Conservation (phyloP, 768 basidiomycete genomes). For the Fomitopsis serialis region DNA sequence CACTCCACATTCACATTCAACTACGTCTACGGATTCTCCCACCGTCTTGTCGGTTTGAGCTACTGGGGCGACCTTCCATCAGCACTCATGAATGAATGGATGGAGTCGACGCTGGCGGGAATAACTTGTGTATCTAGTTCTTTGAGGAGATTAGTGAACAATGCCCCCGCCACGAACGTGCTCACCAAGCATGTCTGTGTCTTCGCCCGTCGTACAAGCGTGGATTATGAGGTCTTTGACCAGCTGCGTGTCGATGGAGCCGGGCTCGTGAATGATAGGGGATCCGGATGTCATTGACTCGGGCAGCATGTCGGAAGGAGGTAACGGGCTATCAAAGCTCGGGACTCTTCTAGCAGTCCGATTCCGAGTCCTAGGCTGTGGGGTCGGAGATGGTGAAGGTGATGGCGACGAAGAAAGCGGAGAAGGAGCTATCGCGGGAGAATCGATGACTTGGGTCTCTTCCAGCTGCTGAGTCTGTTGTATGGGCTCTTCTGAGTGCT, state of each 20-base stretch:
- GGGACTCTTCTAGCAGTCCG: not conserved
- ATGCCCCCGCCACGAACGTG: not conserved
- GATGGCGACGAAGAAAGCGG: not conserved
- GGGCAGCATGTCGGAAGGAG: conserved; percentile 19
- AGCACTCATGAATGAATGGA: conserved; percentile 34
- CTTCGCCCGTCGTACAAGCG: conserved; percentile 17
- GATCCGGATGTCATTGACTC: conserved; percentile 3
- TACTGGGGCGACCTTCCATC: not conserved
- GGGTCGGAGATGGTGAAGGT: conserved; percentile 7
- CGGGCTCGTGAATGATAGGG: conserved; percentile 1
- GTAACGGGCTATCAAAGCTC: conserved; percentile 6
- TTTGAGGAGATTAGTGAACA: conserved; percentile 3
- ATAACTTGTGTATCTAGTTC: conserved; percentile 29
- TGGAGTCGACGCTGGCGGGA: conserved; percentile 16
- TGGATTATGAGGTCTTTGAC: conserved; percentile 26
- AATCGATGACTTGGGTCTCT: conserved; percentile 26
- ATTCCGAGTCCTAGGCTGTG: not conserved
- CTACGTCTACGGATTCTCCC: conserved; percentile 23
- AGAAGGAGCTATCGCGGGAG: conserved; percentile 7
- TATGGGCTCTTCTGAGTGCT: not conserved
- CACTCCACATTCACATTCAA: conserved; percentile 71
- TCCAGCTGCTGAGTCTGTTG: conserved; percentile 49
- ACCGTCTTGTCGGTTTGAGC: conserved; percentile 8
- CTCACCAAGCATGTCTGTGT: conserved; percentile 46
- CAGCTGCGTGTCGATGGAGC: conserved; percentile 35